Evolutionary conservation across 2,329 filamentous ascomycete species (phyloP).

Genomic region (Pestalotiopsis fici): DNA sequence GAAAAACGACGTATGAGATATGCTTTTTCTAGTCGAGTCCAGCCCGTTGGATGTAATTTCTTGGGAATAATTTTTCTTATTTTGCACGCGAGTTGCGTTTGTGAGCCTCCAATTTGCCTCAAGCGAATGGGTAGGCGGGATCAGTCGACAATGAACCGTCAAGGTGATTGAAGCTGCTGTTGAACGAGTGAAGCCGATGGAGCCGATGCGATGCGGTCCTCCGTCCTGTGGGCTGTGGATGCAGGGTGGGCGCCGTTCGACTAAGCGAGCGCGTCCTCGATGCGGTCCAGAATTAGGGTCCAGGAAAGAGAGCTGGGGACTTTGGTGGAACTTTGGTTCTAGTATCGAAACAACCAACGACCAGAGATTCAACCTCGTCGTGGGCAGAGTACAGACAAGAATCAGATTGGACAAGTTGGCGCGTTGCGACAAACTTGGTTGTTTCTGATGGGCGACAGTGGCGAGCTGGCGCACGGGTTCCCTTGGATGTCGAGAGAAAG

Average conservation of each 20-base stretch:
- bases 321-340: constrained; percentile 17
- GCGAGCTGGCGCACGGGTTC: not conserved
- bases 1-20: constrained; percentile 6
- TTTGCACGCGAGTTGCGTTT: constrained; percentile 19
- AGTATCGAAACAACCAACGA: constrained; percentile 42
- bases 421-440: constrained; percentile 22
- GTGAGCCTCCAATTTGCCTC: constrained; percentile 43
- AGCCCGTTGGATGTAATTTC: constrained; percentile 36
- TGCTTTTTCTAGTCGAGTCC: constrained; percentile 40
- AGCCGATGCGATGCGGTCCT: constrained; percentile 21
- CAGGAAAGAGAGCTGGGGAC: constrained; percentile 19
- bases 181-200: constrained; percentile 25
- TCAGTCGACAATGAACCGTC: constrained; percentile 38
- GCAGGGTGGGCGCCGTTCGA: not conserved
- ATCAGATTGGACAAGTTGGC: constrained; percentile 27
- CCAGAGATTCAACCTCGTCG: constrained; percentile 21
- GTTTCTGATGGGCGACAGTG: constrained; percentile 28
- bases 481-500: constrained; percentile 10
- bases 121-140: constrained; percentile 41
- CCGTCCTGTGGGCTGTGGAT: constrained; percentile 22
- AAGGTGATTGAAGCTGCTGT: constrained; percentile 35
- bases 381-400: constrained; percentile 28
- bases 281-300: constrained; percentile 28
- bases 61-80: not conserved
- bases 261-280: constrained; percentile 10